Percentiles rank a stretch among this genome's conserved stretches.
These are phyloP conservation scores for Saccharomyces uvarum DNA, from an alignment of 1,139 yeast genomes.

Conservation along the genomic window DNA sequence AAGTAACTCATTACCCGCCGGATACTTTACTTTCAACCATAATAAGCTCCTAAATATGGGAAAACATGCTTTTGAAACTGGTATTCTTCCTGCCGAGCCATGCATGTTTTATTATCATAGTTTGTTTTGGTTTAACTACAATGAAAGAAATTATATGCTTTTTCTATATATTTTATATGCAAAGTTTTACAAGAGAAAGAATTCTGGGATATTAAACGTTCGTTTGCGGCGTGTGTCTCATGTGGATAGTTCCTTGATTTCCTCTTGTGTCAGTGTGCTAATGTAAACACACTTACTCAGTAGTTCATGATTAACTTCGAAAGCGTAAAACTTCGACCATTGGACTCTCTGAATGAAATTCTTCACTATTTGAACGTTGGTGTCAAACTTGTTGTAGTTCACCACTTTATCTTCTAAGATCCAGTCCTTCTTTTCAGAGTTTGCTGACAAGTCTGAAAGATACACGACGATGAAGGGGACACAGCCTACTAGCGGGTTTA, in stretches of 20 bases:
- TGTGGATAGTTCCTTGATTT: slow-evolving; percentile 37
- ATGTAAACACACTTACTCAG: slow-evolving; percentile 79
- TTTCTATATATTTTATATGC: neutral
- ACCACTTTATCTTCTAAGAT: slow-evolving; percentile 41
- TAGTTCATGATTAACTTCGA: slow-evolving; percentile 48
- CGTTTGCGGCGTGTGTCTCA: neutral
- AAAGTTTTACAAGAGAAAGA: neutral
- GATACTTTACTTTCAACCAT: too few species aligned
- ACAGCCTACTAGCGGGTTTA: slow-evolving; percentile 69
- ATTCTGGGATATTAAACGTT: neutral
- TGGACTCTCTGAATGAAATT: slow-evolving; percentile 75
- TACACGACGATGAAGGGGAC: slow-evolving; percentile 86
- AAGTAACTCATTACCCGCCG: neutral
- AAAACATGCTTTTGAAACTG: neutral
- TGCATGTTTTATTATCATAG: neutral
- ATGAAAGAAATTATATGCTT: neutral
- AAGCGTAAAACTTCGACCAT: slow-evolving; percentile 64
- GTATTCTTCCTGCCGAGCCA: neutral
- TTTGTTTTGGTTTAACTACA: too few species aligned
- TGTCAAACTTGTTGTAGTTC: slow-evolving; percentile 72
- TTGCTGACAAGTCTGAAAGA: slow-evolving; percentile 72
- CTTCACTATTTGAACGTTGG: slow-evolving; percentile 71
- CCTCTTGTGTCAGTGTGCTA: slow-evolving; percentile 67
- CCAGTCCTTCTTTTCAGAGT: slow-evolving; percentile 52
- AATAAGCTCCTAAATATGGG: neutral